Percentiles rank a stretch among this genome's conserved stretches.
Evolutionary conservation across 139 green algal genomes (phyloP).

Genomic region (Chlamydomonas eustigma): DNA sequence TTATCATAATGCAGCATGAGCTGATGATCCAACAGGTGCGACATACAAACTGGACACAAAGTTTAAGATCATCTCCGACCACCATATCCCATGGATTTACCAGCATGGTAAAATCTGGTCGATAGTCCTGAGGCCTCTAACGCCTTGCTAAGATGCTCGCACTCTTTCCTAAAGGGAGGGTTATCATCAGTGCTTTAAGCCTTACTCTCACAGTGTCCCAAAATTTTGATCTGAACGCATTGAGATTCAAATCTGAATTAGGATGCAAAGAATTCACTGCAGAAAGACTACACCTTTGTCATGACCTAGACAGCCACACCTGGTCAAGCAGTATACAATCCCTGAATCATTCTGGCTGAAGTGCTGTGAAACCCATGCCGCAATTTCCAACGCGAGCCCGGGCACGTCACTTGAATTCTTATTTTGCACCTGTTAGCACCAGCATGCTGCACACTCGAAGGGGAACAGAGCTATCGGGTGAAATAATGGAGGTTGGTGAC

Average conservation of each 20-base stretch:
- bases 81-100: no score
- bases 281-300: not conserved
- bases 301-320: conserved; percentile 14
- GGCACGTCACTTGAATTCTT: conserved; percentile 2
- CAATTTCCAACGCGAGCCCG: conserved; percentile 30
- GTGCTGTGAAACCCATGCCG: conserved; percentile 44
- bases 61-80: no score
- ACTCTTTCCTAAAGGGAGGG: conserved; percentile 28
- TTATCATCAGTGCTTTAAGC: no score
- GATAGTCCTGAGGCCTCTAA: conserved; percentile 42
- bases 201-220: no score
- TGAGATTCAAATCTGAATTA: no score
- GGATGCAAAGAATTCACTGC: not conserved
- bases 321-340: conserved; percentile 89
- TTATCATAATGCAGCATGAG: no score
- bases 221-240: no score
- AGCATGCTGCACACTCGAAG: no score
- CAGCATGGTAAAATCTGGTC: conserved; percentile 75
- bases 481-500: not conserved
- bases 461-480: no score
- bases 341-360: conserved; percentile 45
- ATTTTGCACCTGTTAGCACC: conserved; percentile 41
- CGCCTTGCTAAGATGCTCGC: conserved; percentile 37
- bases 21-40: no score
- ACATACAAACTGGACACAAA: no score